Evolutionary conservation across 2,329 filamentous ascomycete species (phyloP).

Genomic region (Metarhizium brunneum): DNA sequence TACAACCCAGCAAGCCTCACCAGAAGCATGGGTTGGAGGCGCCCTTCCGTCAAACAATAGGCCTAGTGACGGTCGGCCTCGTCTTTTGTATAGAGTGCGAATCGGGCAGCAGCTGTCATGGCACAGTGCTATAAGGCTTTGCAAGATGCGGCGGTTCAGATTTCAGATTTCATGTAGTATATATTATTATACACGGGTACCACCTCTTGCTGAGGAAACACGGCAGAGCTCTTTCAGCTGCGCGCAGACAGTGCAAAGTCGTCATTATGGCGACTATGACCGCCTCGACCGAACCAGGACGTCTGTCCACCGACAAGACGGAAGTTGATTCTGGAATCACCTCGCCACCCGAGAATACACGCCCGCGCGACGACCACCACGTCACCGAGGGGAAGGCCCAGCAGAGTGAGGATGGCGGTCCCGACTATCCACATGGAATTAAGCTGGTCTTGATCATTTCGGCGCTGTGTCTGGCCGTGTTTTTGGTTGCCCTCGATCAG

Average conservation of each 20-base stretch:
- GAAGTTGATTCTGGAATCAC: constrained; percentile 18
- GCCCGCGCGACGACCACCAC: background rate
- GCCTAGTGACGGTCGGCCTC: background rate
- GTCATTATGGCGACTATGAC: background rate
- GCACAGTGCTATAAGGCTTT: background rate
- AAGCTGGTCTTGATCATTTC: constrained; percentile 31
- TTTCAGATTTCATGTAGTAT: no score
- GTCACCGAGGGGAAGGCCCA: constrained; percentile 5
- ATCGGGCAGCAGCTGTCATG: background rate
- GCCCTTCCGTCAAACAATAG: background rate
- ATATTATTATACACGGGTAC: no score
- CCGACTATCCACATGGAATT: constrained; percentile 28
- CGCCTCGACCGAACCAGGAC: constrained; percentile 2
- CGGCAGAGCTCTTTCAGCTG: background rate
- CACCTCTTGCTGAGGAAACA: background rate
- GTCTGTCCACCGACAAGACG: constrained; percentile 21
- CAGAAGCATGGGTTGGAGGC: background rate
- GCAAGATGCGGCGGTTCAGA: no score
- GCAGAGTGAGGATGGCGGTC: constrained; percentile 10
- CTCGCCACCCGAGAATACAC: constrained; percentile 5
- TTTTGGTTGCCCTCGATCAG: constrained; percentile 41
- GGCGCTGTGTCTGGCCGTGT: constrained; percentile 36
- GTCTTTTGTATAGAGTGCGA: background rate
- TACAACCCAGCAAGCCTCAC: background rate
- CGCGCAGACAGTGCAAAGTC: background rate